Percentiles rank a stretch among this genome's conserved stretches.
phyloP scores from a whole-genome alignment of 345 rosid genomes.

The Eucalyptus pauciflora region DNA sequence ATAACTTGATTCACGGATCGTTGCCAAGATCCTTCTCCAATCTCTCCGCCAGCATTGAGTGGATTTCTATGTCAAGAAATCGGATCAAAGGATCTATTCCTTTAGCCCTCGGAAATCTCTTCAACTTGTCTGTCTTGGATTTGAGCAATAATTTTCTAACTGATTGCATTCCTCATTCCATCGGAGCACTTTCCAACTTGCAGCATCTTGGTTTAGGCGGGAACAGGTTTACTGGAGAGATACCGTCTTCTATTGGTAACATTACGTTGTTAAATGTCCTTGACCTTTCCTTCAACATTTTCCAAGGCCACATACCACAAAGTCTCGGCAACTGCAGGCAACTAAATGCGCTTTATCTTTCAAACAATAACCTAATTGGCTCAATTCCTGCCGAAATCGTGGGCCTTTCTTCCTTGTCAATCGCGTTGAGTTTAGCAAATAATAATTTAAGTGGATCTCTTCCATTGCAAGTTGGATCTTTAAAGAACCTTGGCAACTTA shows the following conservation, averaged over 20 bases:
- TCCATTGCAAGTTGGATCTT: not conserved
- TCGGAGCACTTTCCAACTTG: not conserved
- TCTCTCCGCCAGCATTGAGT: not conserved
- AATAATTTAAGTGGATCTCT: not conserved
- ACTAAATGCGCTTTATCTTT: accelerated
- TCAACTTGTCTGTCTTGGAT: too few species aligned
- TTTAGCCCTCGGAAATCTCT: too few species aligned
- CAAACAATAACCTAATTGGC: not conserved
- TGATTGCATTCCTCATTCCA: too few species aligned
- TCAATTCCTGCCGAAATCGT: not conserved
- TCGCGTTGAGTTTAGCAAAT: not conserved
- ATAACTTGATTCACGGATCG: not conserved
- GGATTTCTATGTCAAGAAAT: accelerated
- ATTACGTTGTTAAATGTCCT: accelerated
- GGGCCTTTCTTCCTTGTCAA: not conserved
- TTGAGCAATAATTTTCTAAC: too few species aligned
- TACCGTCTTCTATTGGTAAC: not conserved
- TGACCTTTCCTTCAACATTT: not conserved
- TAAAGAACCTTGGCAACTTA: not conserved
- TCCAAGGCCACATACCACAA: accelerated
- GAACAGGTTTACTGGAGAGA: accelerated
- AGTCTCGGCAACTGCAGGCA: accelerated
- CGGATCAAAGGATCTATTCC: too few species aligned
- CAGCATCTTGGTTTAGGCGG: accelerated
- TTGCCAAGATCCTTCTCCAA: not conserved